Evolutionary conservation across 495 filamentous ascomycete species (phyloP).

Genomic region (Xylaria grammica): DNA sequence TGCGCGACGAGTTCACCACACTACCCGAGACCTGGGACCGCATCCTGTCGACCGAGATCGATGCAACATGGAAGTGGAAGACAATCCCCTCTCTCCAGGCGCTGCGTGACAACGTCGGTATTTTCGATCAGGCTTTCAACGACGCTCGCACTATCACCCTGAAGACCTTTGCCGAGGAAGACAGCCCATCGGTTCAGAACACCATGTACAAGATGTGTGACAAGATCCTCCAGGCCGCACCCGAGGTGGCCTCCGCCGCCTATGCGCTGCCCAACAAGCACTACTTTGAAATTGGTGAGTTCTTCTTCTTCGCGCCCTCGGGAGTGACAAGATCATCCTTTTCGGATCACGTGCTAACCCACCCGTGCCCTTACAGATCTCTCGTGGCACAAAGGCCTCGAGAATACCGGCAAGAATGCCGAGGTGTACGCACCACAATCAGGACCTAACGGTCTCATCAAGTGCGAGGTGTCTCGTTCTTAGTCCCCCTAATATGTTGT

Average conservation of each 20-base stretch:
- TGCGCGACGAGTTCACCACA: constrained; percentile 90
- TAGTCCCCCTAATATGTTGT: constrained; percentile 31
- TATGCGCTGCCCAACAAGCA: constrained; percentile 97
- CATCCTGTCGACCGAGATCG: constrained; percentile 91
- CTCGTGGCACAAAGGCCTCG: constrained; percentile 94
- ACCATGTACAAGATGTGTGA: constrained; percentile 99
- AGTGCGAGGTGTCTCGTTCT: constrained; percentile 83
- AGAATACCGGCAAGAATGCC: constrained; percentile 96
- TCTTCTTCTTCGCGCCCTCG: neutral
- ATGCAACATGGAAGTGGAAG: constrained; percentile 84
- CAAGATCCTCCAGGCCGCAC: constrained; percentile 77
- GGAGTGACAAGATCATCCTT: too few relatives aligned
- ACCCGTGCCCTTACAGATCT: constrained; percentile 63
- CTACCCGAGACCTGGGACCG: constrained; percentile 91
- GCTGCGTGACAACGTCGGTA: constrained; percentile 64
- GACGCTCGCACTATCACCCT: constrained; percentile 80
- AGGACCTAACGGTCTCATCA: constrained; percentile 92
- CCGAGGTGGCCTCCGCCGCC: constrained; percentile 72
- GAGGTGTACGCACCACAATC: constrained; percentile 95
- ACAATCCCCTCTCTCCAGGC: constrained; percentile 68
- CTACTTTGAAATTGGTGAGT: constrained; percentile 95
- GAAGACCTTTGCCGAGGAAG: constrained; percentile 89
- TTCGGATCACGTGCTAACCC: constrained; percentile 13
- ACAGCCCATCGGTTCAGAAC: constrained; percentile 90
- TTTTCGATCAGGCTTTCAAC: constrained; percentile 81